phyloP scores from a whole-genome alignment of 257 asterid species.

The Catharanthus roseus region DNA sequence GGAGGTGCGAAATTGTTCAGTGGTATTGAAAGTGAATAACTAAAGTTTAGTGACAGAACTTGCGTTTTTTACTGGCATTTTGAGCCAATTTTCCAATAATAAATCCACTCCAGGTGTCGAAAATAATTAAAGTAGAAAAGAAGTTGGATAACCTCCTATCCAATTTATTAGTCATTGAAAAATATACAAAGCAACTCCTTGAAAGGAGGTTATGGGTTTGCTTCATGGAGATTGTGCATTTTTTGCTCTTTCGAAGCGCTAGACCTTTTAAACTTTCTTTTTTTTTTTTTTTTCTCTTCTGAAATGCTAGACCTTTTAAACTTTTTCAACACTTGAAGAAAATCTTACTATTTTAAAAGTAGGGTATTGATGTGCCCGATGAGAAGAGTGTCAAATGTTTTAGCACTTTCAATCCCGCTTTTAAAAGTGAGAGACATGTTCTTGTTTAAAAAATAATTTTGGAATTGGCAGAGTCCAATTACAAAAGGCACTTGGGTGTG shows the following conservation, averaged over 20 bases:
- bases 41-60: too few species aligned
- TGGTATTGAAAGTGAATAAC: too few species aligned
- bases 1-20: too few species aligned
- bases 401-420: neutral
- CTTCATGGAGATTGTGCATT: too few species aligned
- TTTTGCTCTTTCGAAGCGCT: too few species aligned
- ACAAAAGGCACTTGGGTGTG: neutral
- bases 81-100: too few species aligned
- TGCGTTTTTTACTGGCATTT: too few species aligned
- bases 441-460: neutral
- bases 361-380: neutral
- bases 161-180: neutral
- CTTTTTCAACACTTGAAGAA: constrained; percentile 4
- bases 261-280: too few species aligned
- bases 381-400: neutral
- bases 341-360: neutral
- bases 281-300: neutral
- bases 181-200: neutral
- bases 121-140: too few species aligned
- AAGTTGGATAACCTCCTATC: neutral
- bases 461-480: neutral
- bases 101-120: too few species aligned
- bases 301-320: neutral
- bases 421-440: neutral
- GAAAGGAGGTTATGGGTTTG: neutral